A percentile compares a stretch with the other conserved stretches of the same genome.
phyloP scores from a whole-genome alignment of 345 rosid genomes.

The Hibiscus syriacus region DNA sequence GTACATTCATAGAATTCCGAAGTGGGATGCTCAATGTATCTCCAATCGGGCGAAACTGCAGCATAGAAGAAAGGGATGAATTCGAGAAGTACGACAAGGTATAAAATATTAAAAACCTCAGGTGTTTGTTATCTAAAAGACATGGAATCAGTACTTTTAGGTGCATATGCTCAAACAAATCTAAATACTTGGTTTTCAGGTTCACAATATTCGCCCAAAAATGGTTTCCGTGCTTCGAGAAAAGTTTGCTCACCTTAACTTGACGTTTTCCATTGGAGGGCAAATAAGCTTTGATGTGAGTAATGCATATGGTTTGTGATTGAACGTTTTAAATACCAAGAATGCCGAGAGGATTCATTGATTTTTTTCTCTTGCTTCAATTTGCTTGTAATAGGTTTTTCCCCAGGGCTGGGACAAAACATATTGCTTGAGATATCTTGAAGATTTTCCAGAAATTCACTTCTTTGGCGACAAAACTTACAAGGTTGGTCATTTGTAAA shows the following conservation, averaged over 20 bases:
- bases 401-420: slow-evolving; percentile 99
- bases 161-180: slow-evolving; percentile 3
- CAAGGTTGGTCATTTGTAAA: too few species aligned
- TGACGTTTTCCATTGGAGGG: slow-evolving; percentile 95
- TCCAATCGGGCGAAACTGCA: slow-evolving; percentile 97
- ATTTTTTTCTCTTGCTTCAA: neutral
- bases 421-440: slow-evolving; percentile 83
- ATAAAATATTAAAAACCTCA: slow-evolving; percentile 4
- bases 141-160: neutral
- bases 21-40: slow-evolving; percentile 97
- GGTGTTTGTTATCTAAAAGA: neutral
- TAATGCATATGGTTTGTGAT: slow-evolving; percentile 14
- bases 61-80: slow-evolving; percentile 98
- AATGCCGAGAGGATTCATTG: neutral
- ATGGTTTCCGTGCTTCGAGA: slow-evolving; percentile 80
- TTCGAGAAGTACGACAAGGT: slow-evolving; percentile 95
- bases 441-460: slow-evolving; percentile 78
- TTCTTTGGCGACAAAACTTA: slow-evolving; percentile 99
- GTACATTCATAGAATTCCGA: slow-evolving; percentile 94
- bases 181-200: slow-evolving; percentile 39
- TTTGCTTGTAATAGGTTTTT: slow-evolving; percentile 50
- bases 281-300: slow-evolving; percentile 97
- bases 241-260: slow-evolving; percentile 82
- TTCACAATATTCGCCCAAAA: slow-evolving; percentile 72
- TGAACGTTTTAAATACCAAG: neutral